phyloP scores from a whole-genome alignment of 2,329 filamentous ascomycete genomes.

The Hypoxylon sp. region DNA sequence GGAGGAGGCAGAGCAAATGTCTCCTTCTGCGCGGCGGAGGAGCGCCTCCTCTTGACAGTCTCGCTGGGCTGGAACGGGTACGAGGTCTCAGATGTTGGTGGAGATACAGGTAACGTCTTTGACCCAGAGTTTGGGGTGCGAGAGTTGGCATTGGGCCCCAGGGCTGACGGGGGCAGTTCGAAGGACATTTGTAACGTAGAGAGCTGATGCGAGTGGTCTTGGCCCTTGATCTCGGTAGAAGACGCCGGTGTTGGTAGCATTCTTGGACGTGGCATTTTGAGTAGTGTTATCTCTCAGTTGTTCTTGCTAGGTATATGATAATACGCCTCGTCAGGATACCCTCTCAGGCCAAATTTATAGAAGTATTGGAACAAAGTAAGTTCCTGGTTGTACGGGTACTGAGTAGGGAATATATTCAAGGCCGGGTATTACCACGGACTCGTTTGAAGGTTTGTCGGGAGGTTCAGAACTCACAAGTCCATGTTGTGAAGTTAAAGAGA shows the following conservation, averaged over 20 bases:
- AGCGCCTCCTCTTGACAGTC: slow-evolving; percentile 65
- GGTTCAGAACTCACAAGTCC: slow-evolving; percentile 17
- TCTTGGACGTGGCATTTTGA: slow-evolving; percentile 72
- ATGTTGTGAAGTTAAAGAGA: slow-evolving; percentile 18
- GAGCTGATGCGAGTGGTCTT: slow-evolving; percentile 73
- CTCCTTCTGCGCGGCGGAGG: slow-evolving; percentile 66
- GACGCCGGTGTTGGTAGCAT: slow-evolving; percentile 82
- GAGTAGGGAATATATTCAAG: too few relatives aligned
- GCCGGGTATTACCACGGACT: not conserved
- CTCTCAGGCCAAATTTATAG: not conserved
- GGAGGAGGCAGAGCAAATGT: slow-evolving; percentile 88
- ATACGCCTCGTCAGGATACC: slow-evolving; percentile 6
- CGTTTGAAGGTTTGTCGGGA: not conserved
- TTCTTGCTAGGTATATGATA: slow-evolving; percentile 32
- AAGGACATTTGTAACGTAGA: slow-evolving; percentile 75
- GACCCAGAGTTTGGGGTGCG: slow-evolving; percentile 58
- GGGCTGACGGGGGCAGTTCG: slow-evolving; percentile 80
- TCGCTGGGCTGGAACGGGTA: slow-evolving; percentile 61
- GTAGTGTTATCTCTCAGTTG: slow-evolving; percentile 9
- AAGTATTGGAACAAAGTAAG: slow-evolving; percentile 4
- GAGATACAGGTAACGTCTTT: slow-evolving; percentile 50
- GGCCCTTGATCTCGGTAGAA: slow-evolving; percentile 81
- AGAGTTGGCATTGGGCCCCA: slow-evolving; percentile 61
- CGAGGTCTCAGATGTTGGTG: slow-evolving; percentile 47
- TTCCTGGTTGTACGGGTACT: too few relatives aligned